Conservation (phyloP, 768 basidiomycete genomes). For the Russula sp. region DNA sequence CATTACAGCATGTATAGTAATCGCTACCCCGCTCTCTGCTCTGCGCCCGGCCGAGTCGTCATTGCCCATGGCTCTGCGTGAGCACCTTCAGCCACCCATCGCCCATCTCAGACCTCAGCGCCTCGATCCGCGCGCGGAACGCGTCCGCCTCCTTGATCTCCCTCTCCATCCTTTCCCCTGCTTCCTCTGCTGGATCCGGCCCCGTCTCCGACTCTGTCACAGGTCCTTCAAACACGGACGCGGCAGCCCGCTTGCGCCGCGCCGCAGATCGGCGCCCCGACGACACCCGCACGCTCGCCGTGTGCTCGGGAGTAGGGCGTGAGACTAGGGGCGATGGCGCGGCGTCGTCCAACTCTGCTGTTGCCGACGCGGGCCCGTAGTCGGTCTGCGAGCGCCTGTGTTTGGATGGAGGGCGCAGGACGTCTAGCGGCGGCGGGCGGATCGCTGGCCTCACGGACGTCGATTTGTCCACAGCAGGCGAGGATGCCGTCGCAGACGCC, state of each 20-base stretch:
- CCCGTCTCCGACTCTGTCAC: slow-evolving; percentile 23
- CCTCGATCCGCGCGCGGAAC: slow-evolving; percentile 73
- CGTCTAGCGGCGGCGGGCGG: neutral
- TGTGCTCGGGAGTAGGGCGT: slow-evolving; percentile 23
- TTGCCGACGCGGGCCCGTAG: neutral
- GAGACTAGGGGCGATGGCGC: slow-evolving; percentile 16
- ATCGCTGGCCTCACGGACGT: neutral
- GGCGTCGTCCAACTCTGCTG: slow-evolving; percentile 1
- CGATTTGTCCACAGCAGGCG: slow-evolving; percentile 3
- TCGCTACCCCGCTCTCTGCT: neutral
- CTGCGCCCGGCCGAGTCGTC: neutral
- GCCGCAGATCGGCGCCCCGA: slow-evolving; percentile 32
- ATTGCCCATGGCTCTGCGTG: slow-evolving; percentile 47
- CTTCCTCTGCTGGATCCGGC: slow-evolving; percentile 19
- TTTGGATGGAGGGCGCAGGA: slow-evolving; percentile 6
- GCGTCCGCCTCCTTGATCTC: slow-evolving; percentile 53
- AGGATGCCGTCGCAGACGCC: neutral
- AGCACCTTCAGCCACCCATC: slow-evolving; percentile 86
- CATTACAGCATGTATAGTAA: neutral
- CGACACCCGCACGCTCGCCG: slow-evolving; percentile 12
- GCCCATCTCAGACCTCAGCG: slow-evolving; percentile 79
- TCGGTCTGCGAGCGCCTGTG: slow-evolving; percentile 20
- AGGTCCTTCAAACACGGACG: slow-evolving; percentile 58
- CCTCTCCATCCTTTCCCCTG: slow-evolving; percentile 25
- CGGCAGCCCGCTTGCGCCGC: slow-evolving; percentile 47